phyloP scores from a whole-genome alignment of 2,329 filamentous ascomycete genomes.

The Colletotrichum tropicicola region DNA sequence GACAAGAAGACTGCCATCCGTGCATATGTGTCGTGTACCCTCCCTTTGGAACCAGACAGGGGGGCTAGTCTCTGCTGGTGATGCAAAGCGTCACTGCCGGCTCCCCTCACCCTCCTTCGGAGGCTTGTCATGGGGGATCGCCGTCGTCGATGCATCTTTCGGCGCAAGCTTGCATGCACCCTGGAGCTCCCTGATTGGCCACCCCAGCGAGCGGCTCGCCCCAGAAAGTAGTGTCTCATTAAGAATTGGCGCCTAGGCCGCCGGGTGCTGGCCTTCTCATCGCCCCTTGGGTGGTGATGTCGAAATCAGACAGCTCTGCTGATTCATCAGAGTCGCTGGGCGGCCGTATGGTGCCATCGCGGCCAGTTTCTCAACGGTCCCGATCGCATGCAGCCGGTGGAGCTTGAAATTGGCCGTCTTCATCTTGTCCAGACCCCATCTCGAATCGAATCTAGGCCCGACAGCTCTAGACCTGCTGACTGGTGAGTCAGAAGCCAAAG shows the following conservation, averaged over 20 bases:
- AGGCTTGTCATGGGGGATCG: slow-evolving; percentile 19
- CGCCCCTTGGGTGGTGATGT: neutral
- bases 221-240: slow-evolving; percentile 22
- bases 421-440: neutral
- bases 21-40: neutral
- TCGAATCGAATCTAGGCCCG: neutral
- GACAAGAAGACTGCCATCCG: neutral
- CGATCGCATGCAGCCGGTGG: slow-evolving; percentile 14
- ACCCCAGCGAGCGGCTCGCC: neutral
- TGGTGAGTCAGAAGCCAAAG: neutral
- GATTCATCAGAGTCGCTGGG: slow-evolving; percentile 1
- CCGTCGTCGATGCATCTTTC: slow-evolving; percentile 27
- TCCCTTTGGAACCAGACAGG: neutral
- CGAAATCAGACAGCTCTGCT: neutral
- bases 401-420: slow-evolving; percentile 5
- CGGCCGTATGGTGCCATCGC: neutral
- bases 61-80: slow-evolving; percentile 2
- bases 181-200: slow-evolving; percentile 9
- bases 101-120: neutral
- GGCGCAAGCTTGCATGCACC: slow-evolving; percentile 1
- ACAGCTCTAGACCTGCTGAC: neutral
- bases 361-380: neutral
- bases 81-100: slow-evolving; percentile 21
- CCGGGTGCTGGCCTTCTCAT: slow-evolving; percentile 4
- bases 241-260: neutral